Evolutionary conservation across 177 flowering plant genomes (phyloP).

Genomic region (Tripterygium wilfordii): DNA sequence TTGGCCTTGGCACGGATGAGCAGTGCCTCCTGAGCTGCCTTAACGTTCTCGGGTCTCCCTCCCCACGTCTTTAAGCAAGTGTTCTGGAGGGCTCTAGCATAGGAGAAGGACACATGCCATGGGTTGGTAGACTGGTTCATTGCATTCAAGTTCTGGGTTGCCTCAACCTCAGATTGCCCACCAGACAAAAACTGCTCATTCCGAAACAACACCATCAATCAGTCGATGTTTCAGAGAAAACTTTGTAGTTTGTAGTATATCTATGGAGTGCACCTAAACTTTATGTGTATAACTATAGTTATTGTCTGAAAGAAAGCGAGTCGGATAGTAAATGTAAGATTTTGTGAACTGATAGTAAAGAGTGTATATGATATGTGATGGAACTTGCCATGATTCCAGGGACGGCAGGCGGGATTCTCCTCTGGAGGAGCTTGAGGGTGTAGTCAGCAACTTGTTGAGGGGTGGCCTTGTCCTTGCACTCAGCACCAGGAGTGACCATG

Average conservation of each 20-base stretch:
- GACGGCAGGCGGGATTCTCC: slow-evolving; percentile 77
- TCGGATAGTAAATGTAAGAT: neutral
- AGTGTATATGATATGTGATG: neutral
- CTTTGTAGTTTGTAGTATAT: too few relatives aligned
- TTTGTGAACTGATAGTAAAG: neutral
- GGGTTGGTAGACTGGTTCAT: slow-evolving; percentile 91
- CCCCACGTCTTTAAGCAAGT: slow-evolving; percentile 94
- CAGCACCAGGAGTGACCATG: slow-evolving; percentile 96
- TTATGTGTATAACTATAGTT: too few relatives aligned
- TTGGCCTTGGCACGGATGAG: slow-evolving; percentile 75
- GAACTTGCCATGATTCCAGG: slow-evolving; percentile 80
- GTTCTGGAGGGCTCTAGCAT: slow-evolving; percentile 92
- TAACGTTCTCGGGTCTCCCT: slow-evolving; percentile 77
- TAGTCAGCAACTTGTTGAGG: slow-evolving; percentile 66
- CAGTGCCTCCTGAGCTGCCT: slow-evolving; percentile 70
- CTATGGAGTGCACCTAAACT: too few relatives aligned
- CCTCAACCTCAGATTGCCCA: slow-evolving; percentile 94
- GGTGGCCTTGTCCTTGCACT: slow-evolving; percentile 74
- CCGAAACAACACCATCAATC: slow-evolving; percentile 3
- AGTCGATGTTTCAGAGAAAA: neutral
- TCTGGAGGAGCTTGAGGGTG: slow-evolving; percentile 74
- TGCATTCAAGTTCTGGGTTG: slow-evolving; percentile 82
- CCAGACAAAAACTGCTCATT: slow-evolving; percentile 78
- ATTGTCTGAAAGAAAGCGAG: neutral
- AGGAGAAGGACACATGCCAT: slow-evolving; percentile 96